phyloP scores from a whole-genome alignment of 75 land plant genomes.

The Pinus tabuliformis region DNA sequence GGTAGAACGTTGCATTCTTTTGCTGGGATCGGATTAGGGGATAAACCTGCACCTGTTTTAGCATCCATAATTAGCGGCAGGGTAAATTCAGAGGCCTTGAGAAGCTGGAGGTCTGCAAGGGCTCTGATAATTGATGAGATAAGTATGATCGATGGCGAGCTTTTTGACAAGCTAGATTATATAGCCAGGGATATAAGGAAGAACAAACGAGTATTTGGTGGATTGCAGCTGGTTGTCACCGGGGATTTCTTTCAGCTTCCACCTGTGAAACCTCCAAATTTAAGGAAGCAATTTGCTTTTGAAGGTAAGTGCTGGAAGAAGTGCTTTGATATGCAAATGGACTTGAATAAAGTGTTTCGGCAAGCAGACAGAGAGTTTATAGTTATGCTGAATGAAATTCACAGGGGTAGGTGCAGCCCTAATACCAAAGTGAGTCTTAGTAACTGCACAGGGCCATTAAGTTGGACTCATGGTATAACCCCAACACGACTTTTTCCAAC shows the following conservation, averaged over 20 bases:
- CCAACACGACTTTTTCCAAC: slow-evolving; percentile 51
- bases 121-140: slow-evolving; percentile 76
- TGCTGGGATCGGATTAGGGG: slow-evolving; percentile 57
- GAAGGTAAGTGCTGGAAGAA: slow-evolving; percentile 73
- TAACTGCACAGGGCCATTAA: slow-evolving; percentile 6
- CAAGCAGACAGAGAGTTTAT: slow-evolving; percentile 49
- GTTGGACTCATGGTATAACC: slow-evolving; percentile 7
- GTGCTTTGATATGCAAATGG: slow-evolving; percentile 62
- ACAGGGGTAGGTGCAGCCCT: slow-evolving; percentile 42
- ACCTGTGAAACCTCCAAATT: slow-evolving; percentile 33
- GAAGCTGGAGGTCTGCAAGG: slow-evolving; percentile 55
- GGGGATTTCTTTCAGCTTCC: slow-evolving; percentile 88
- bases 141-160: slow-evolving; percentile 71
- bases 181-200: slow-evolving; percentile 42
- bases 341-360: slow-evolving; percentile 59
- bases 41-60: slow-evolving; percentile 12
- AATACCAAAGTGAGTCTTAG: slow-evolving; percentile 21
- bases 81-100: slow-evolving; percentile 13
- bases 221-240: slow-evolving; percentile 65
- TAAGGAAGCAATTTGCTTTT: slow-evolving; percentile 56
- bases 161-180: slow-evolving; percentile 66
- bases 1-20: slow-evolving; percentile 81
- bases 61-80: slow-evolving; percentile 14
- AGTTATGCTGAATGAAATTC: slow-evolving; percentile 53
- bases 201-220: slow-evolving; percentile 47